These are phyloP conservation scores for Gracilaria vermiculophylla DNA, from an alignment of 23 red algal species.

Conservation along the genomic window DNA sequence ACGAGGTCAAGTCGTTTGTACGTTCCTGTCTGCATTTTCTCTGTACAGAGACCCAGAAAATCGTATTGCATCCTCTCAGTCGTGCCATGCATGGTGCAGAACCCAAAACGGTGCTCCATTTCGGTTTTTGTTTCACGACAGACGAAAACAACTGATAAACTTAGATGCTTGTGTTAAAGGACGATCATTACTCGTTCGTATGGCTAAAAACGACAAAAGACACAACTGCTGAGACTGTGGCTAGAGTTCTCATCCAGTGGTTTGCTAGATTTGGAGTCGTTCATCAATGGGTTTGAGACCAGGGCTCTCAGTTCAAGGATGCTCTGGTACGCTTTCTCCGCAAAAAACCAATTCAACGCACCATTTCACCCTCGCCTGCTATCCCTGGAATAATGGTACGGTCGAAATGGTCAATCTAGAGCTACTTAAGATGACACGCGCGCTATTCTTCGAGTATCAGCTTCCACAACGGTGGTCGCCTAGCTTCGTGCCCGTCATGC, in stretches of 20 bases:
- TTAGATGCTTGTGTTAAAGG: conserved; percentile 31
- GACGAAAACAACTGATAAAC: background rate
- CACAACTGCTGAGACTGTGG: background rate
- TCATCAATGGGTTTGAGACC: conserved; percentile 12
- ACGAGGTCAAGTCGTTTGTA: conserved; percentile 1
- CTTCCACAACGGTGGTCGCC: background rate
- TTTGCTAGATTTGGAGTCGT: background rate
- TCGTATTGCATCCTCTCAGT: background rate
- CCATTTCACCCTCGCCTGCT: background rate
- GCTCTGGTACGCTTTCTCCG: background rate
- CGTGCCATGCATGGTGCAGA: background rate
- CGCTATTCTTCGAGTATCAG: conserved; percentile 16
- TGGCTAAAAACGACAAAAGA: background rate
- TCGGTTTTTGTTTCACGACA: conserved; percentile 6
- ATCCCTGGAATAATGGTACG: conserved; percentile 3
- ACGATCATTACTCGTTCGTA: conserved; percentile 11
- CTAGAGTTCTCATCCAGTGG: background rate
- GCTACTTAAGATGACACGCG: background rate
- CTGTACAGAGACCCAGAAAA: background rate
- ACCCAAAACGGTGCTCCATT: conserved; percentile 1
- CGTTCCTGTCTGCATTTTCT: conserved; percentile 21
- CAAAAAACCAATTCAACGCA: background rate
- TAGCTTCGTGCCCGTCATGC: background rate
- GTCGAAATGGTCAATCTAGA: conserved; percentile 12
- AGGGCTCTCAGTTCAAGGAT: conserved; percentile 32